phyloP scores from a whole-genome alignment of 805 yeast species.

The Teunomyces lycoperdinae region DNA sequence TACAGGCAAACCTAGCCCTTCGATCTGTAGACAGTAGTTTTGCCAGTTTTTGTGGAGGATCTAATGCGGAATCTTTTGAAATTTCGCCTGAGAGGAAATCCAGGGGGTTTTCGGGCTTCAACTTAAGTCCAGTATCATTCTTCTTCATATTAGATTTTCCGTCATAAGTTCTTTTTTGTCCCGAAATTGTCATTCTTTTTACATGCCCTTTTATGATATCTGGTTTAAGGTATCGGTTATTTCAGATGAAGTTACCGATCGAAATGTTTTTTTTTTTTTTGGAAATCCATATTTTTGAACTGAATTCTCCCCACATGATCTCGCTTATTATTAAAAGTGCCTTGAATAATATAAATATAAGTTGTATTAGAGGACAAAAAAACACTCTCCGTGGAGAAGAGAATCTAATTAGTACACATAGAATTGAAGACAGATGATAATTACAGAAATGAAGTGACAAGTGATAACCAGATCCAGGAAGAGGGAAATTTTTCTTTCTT shows the following conservation, averaged over 20 bases:
- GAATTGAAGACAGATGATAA: slow-evolving; percentile 1
- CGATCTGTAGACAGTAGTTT: slow-evolving; percentile 2
- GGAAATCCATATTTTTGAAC: neutral
- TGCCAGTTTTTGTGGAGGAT: neutral
- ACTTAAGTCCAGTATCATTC: neutral
- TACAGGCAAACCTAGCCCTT: slow-evolving; percentile 19
- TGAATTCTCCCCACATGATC: too few relatives aligned
- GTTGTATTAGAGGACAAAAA: neutral
- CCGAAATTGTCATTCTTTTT: neutral
- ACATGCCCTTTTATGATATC: neutral
- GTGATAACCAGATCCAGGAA: neutral
- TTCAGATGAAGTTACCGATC: neutral
- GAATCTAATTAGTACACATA: slow-evolving; percentile 1
- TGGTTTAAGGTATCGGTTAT: neutral
- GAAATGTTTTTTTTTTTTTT: neutral
- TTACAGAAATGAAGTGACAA: neutral
- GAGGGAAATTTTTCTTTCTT: too few relatives aligned
- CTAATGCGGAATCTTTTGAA: neutral
- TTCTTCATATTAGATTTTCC: neutral
- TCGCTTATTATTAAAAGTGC: too few relatives aligned
- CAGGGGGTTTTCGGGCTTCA: neutral
- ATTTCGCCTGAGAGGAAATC: neutral
- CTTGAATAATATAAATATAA: neutral
- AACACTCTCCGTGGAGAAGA: neutral
- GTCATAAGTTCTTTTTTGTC: neutral